Percentiles rank a stretch among this genome's conserved stretches.
Conservation (phyloP, 2,329 filamentous ascomycete species). For the Diaporthe sp. region DNA sequence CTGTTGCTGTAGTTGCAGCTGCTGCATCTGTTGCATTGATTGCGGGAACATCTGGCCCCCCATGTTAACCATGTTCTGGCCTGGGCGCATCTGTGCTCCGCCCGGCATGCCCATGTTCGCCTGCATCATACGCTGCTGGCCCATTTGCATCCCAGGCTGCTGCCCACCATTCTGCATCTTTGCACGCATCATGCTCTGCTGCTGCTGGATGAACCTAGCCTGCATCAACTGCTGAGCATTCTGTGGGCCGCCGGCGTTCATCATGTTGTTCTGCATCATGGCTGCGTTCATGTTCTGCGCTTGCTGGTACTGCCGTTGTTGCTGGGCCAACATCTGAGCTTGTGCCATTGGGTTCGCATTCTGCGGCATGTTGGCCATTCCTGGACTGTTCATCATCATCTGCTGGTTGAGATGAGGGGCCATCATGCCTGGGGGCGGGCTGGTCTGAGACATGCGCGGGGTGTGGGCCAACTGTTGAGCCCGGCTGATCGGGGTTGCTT, state of each 20-base stretch:
- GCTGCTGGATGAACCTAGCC: constrained; percentile 48
- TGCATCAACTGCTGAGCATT: constrained; percentile 46
- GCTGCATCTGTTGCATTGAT: constrained; percentile 40
- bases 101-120: constrained; percentile 39
- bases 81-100: constrained; percentile 34
- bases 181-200: constrained; percentile 45
- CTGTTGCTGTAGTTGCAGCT: constrained; percentile 40
- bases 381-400: constrained; percentile 64
- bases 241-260: constrained; percentile 51
- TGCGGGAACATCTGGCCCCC: constrained; percentile 34
- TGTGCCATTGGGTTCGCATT: constrained; percentile 54
- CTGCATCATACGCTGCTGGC: constrained; percentile 48
- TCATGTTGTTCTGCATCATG: constrained; percentile 51
- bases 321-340: constrained; percentile 48
- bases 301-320: constrained; percentile 58
- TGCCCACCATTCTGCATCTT: constrained; percentile 47
- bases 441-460: constrained; percentile 71
- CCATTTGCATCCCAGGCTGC: constrained; percentile 35
- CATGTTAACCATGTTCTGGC: constrained; percentile 43
- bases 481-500: constrained; percentile 68
- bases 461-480: constrained; percentile 60
- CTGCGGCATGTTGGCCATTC: constrained; percentile 51
- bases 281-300: constrained; percentile 49
- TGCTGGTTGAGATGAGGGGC: constrained; percentile 64
- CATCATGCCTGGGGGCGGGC: constrained; percentile 70